A percentile compares a stretch with the other conserved stretches of the same genome.
phyloP scores from a whole-genome alignment of 805 yeast genomes.

The Zygotorulaspora florentina region DNA sequence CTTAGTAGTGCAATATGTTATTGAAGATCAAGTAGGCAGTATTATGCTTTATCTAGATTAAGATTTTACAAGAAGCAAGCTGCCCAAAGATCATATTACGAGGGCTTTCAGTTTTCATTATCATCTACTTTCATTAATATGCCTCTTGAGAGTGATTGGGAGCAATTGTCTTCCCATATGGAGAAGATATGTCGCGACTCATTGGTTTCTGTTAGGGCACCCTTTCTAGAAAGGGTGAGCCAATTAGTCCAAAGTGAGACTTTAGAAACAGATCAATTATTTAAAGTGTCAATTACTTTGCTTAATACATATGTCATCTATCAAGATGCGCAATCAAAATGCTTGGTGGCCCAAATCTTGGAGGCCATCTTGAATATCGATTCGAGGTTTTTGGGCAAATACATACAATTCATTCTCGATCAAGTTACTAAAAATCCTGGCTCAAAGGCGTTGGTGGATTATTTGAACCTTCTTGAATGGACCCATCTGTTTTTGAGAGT shows the following conservation, averaged over 20 bases:
- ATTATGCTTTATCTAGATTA: not conserved
- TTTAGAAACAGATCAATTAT: conserved; percentile 24
- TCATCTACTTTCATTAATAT: not conserved
- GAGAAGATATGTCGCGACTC: conserved; percentile 24
- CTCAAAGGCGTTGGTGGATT: conserved; percentile 52
- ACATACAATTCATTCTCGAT: conserved; percentile 39
- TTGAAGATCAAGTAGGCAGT: not conserved
- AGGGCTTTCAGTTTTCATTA: too few species aligned
- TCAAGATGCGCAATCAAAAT: conserved; percentile 48
- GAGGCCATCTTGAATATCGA: conserved; percentile 35
- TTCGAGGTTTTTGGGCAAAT: conserved; percentile 35
- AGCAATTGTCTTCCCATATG: conserved; percentile 21
- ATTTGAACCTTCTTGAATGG: conserved; percentile 59
- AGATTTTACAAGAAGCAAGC: too few species aligned
- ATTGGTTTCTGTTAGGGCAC: conserved; percentile 23
- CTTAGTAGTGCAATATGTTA: not conserved
- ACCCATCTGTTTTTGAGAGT: conserved; percentile 37
- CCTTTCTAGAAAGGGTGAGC: conserved; percentile 26
- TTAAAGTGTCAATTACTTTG: conserved; percentile 35
- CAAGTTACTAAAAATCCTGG: conserved; percentile 32
- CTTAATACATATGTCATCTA: conserved; percentile 49
- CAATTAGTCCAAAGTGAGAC: conserved; percentile 18
- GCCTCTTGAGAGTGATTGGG: conserved; percentile 18
- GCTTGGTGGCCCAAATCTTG: conserved; percentile 40
- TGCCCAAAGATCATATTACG: too few species aligned